These are phyloP conservation scores for Salix exigua DNA, from an alignment of 345 rosid species.

Conservation along the genomic window DNA sequence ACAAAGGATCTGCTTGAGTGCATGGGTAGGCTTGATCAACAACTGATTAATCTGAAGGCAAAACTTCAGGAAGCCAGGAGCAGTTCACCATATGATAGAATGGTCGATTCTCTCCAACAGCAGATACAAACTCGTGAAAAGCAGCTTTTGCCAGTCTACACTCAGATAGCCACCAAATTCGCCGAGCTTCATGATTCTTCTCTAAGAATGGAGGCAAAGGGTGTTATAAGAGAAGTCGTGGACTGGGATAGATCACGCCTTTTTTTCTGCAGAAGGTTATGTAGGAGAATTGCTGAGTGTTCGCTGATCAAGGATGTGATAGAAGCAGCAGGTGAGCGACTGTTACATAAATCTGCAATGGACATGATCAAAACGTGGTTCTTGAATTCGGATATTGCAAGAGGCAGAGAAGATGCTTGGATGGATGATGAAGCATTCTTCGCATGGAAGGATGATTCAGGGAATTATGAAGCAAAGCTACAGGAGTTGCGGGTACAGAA, in stretches of 20 bases:
- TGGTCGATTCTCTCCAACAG: constrained; percentile 55
- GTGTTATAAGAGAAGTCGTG: constrained; percentile 83
- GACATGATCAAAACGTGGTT: constrained; percentile 77
- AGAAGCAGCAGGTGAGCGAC: constrained; percentile 66
- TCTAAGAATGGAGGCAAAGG: constrained; percentile 91
- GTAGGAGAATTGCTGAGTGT: constrained; percentile 69
- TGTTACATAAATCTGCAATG: constrained; percentile 59
- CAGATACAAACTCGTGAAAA: constrained; percentile 74
- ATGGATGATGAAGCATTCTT: constrained; percentile 74
- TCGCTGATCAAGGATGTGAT: constrained; percentile 54
- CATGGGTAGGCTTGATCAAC: constrained; percentile 93
- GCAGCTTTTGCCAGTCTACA: constrained; percentile 81
- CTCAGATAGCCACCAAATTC: constrained; percentile 89
- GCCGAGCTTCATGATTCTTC: constrained; percentile 95
- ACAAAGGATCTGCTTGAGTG: constrained; percentile 88
- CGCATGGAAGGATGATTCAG: constrained; percentile 61
- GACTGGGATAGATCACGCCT: constrained; percentile 70
- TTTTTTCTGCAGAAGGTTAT: constrained; percentile 70
- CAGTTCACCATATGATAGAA: constrained; percentile 30
- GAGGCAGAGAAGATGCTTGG: constrained; percentile 66
- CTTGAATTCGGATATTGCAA: constrained; percentile 51
- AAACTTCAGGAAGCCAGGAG: constrained; percentile 68
- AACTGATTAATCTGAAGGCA: constrained; percentile 57
- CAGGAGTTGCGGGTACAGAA: constrained; percentile 73
- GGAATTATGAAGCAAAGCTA: constrained; percentile 57